Percentiles rank a stretch among this genome's conserved stretches.
These are phyloP conservation scores for Monilinia aucupariae DNA, from an alignment of 2,329 filamentous ascomycete species.

Conservation along the genomic window DNA sequence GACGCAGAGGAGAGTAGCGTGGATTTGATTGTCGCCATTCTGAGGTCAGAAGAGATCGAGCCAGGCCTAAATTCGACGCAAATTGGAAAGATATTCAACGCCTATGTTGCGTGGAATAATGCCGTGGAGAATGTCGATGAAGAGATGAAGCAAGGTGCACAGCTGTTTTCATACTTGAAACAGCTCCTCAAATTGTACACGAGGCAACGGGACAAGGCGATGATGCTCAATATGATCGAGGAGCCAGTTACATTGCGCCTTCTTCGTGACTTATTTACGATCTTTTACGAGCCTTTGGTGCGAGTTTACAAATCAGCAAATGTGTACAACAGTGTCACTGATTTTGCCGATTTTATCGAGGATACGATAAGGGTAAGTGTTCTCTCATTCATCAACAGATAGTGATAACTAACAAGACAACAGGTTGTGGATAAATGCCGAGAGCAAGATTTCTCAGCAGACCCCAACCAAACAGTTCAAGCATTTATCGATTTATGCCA, in stretches of 20 bases:
- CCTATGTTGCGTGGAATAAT: slow-evolving; percentile 92
- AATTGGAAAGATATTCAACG: slow-evolving; percentile 82
- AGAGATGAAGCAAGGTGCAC: slow-evolving; percentile 80
- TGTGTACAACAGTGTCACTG: slow-evolving; percentile 94
- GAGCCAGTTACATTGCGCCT: slow-evolving; percentile 96
- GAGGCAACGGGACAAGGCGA: slow-evolving; percentile 86
- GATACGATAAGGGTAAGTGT: slow-evolving; percentile 73
- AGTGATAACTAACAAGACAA: slow-evolving; percentile 20
- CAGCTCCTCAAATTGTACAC: slow-evolving; percentile 90
- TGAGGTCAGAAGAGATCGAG: slow-evolving; percentile 71
- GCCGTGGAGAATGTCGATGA: slow-evolving; percentile 87
- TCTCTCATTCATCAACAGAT: background rate
- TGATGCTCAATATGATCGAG: slow-evolving; percentile 95
- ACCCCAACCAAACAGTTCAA: slow-evolving; percentile 97
- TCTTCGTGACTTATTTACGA: slow-evolving; percentile 93
- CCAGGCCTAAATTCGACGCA: slow-evolving; percentile 69
- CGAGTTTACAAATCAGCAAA: slow-evolving; percentile 98
- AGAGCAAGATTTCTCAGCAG: slow-evolving; percentile 78
- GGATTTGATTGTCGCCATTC: slow-evolving; percentile 78
- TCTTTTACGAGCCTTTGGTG: slow-evolving; percentile 97
- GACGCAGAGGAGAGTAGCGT: slow-evolving; percentile 70
- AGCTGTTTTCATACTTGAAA: slow-evolving; percentile 91
- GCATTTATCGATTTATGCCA: slow-evolving; percentile 96
- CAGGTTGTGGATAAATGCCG: slow-evolving; percentile 60
- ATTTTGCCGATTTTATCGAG: slow-evolving; percentile 89